Percentiles rank a stretch among this genome's conserved stretches.
Evolutionary conservation across 78 protist genomes (phyloP).

Genomic region (Dictyostelium intermedium): DNA sequence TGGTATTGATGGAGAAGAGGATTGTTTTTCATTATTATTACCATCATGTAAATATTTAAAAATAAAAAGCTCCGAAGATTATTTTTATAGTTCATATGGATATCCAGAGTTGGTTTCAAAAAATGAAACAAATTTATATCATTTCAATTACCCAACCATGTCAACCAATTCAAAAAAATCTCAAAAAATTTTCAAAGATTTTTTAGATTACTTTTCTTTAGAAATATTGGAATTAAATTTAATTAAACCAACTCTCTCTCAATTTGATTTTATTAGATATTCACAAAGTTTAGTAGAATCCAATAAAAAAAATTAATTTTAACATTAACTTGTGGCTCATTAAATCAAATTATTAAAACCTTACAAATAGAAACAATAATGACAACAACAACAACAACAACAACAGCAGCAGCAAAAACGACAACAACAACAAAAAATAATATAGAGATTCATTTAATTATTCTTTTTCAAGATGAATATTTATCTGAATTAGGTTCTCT

Average conservation of each 20-base stretch:
- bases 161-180: not conserved
- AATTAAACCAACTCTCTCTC: not conserved
- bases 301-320: not conserved
- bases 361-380: too few species aligned
- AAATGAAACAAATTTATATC: not conserved
- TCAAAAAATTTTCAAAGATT: not conserved
- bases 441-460: not conserved
- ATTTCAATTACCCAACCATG: not conserved
- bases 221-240: not conserved
- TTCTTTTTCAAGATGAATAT: not conserved
- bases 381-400: too few species aligned
- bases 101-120: not conserved
- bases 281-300: not conserved
- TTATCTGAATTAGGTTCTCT: not conserved
- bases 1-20: not conserved
- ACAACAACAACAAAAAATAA: too few species aligned
- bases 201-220: not conserved
- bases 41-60: not conserved
- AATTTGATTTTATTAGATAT: not conserved
- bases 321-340: not conserved
- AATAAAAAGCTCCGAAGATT: not conserved
- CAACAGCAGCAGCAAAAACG: too few species aligned
- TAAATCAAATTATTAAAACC: not conserved
- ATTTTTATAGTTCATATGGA: not conserved
- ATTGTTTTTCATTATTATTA: not conserved